Evolutionary conservation across 169 alveolate species (phyloP).

Genomic region (Eimeria acervulina): DNA sequence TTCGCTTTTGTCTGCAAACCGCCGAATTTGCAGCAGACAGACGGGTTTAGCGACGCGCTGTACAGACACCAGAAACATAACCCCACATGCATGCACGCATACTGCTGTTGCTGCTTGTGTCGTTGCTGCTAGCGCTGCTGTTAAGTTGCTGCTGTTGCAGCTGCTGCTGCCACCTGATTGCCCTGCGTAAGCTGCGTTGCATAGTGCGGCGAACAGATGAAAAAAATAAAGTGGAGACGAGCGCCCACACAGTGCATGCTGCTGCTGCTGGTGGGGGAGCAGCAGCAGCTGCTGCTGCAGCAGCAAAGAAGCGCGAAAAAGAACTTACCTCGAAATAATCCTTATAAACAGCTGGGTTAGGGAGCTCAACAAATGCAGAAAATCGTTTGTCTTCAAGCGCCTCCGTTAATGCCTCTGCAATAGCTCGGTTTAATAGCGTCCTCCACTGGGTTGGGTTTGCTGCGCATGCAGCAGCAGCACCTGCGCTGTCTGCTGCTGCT

Average conservation of each 20-base stretch:
- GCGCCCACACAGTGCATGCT: no score
- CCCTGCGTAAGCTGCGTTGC: no score
- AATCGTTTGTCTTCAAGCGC: conserved; percentile 47
- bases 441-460: conserved; percentile 56
- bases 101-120: no score
- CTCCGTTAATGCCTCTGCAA: conserved; percentile 58
- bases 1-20: conserved; percentile 34
- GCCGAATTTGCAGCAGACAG: conserved; percentile 53
- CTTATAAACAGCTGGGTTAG: conserved; percentile 40
- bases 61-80: background rate
- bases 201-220: no score
- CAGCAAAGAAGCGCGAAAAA: background rate
- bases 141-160: no score
- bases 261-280: no score
- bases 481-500: conserved; percentile 33
- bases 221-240: no score
- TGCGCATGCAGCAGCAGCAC: conserved; percentile 29
- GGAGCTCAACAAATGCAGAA: conserved; percentile 73
- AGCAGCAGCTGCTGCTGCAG: no score
- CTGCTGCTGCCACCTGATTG: no score
- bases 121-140: no score
- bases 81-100: background rate
- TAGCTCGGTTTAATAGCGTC: background rate
- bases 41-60: conserved; percentile 82
- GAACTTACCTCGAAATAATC: conserved; percentile 79